phyloP scores from a whole-genome alignment of 2,329 filamentous ascomycete species.

The Monilinia aucupariae region DNA sequence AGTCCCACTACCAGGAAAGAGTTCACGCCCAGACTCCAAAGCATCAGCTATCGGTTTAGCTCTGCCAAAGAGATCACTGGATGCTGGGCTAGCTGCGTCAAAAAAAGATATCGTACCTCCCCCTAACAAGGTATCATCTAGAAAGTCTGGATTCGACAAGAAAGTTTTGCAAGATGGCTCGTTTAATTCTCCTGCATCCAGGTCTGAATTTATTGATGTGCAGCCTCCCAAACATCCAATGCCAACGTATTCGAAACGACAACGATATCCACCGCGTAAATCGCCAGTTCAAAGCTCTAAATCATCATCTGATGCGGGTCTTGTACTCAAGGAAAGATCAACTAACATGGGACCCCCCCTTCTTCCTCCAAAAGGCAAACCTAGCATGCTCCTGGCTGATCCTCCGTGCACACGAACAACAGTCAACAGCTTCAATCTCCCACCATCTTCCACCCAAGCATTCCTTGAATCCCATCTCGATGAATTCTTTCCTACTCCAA shows the following conservation, averaged over 20 bases:
- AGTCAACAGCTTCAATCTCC: constrained; percentile 16
- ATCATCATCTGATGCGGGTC: neutral
- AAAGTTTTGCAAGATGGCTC: neutral
- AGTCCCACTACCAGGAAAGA: neutral
- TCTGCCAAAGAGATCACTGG: neutral
- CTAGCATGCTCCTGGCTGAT: constrained; percentile 1
- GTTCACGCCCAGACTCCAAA: neutral
- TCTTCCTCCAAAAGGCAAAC: constrained; percentile 13
- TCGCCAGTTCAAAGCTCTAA: neutral
- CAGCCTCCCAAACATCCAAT: neutral
- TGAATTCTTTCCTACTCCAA: constrained; percentile 51
- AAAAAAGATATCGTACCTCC: neutral
- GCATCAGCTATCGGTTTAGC: too few relatives aligned
- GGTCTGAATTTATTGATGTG: neutral
- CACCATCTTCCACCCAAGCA: constrained; percentile 45
- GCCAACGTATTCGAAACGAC: neutral
- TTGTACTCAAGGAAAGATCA: constrained; percentile 19
- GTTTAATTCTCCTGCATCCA: neutral
- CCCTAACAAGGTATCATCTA: neutral
- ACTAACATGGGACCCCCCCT: constrained; percentile 26
- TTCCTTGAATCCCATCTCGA: constrained; percentile 47
- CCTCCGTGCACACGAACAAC: neutral
- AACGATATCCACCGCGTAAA: neutral
- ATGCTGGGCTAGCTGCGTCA: neutral
- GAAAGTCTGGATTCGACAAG: too few relatives aligned